Conservation (phyloP, 495 filamentous ascomycete species). For the Podospora australis region DNA sequence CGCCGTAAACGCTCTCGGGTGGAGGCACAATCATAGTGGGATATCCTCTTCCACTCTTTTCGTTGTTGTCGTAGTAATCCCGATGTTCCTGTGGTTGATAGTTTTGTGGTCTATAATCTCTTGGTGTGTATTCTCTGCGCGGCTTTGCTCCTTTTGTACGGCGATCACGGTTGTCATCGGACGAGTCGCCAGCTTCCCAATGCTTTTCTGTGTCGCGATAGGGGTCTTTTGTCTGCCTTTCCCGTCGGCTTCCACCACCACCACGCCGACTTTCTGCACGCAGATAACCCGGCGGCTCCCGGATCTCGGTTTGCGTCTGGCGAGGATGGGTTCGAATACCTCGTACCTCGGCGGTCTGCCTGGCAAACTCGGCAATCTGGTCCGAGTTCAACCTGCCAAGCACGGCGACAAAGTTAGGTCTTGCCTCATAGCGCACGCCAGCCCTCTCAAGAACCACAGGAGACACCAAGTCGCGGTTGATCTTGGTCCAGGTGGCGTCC, state of each 20-base stretch:
- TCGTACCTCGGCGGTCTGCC: conserved; percentile 50
- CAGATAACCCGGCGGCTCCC: no score
- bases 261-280: no score
- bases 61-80: no score
- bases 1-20: conserved; percentile 25
- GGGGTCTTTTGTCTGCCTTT: conserved; percentile 11
- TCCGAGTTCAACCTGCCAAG: conserved; percentile 54
- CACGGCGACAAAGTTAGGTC: conserved; percentile 59
- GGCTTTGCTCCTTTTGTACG: conserved; percentile 2
- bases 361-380: conserved; percentile 54
- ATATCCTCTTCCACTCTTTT: conserved; percentile 23
- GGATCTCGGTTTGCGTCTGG: no score
- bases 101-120: conserved; percentile 2
- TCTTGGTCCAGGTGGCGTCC: conserved; percentile 66
- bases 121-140: conserved; percentile 6
- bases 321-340: conserved; percentile 23
- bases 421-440: conserved; percentile 63
- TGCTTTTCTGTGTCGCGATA: conserved; percentile 12
- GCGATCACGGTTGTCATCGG: conserved; percentile 15
- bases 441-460: conserved; percentile 59
- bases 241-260: neutral
- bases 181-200: conserved; percentile 22
- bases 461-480: conserved; percentile 57
- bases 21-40: conserved; percentile 41
- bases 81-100: no score